These are phyloP conservation scores for Cutaneotrichosporon sp. DNA, from an alignment of 1,284 basidiomycete genomes.

Conservation along the genomic window DNA sequence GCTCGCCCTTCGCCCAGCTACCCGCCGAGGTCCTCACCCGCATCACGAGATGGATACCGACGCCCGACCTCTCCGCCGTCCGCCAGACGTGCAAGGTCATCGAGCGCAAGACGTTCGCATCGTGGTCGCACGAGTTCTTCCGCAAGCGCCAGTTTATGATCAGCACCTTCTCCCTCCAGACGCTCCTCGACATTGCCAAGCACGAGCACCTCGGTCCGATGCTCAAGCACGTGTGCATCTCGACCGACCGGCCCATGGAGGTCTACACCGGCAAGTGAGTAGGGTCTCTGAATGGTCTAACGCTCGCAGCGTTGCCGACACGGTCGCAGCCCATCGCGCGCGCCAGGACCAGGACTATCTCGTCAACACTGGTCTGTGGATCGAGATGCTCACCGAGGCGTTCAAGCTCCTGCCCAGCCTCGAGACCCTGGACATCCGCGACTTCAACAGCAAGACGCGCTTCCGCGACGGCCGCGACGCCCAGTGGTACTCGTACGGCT, in stretches of 20 bases:
- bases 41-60: slow-evolving; percentile 15
- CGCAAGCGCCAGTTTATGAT: slow-evolving; percentile 31
- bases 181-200: slow-evolving; percentile 17
- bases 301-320: neutral
- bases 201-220: slow-evolving; percentile 3
- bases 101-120: slow-evolving; percentile 12
- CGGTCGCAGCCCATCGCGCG: neutral
- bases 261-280: neutral
- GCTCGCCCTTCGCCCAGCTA: slow-evolving; percentile 12
- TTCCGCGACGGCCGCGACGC: slow-evolving; percentile 16
- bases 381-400: slow-evolving; percentile 7
- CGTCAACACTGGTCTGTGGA: slow-evolving; percentile 4
- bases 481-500: slow-evolving; percentile 12
- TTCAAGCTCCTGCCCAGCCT: slow-evolving; percentile 12
- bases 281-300: neutral
- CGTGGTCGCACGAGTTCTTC: slow-evolving; percentile 21
- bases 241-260: slow-evolving; percentile 5
- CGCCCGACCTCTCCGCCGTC: slow-evolving; percentile 10
- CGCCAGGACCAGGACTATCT: slow-evolving; percentile 16
- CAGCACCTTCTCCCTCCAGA: slow-evolving; percentile 7
- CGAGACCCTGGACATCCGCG: slow-evolving; percentile 58
- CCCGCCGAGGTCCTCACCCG: slow-evolving; percentile 19
- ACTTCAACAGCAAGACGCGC: slow-evolving; percentile 41
- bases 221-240: slow-evolving; percentile 18
- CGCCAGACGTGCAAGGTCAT: slow-evolving; percentile 20